Evolutionary conservation across 495 filamentous ascomycete species (phyloP).

Genomic region (Cudoniella acicularis): DNA sequence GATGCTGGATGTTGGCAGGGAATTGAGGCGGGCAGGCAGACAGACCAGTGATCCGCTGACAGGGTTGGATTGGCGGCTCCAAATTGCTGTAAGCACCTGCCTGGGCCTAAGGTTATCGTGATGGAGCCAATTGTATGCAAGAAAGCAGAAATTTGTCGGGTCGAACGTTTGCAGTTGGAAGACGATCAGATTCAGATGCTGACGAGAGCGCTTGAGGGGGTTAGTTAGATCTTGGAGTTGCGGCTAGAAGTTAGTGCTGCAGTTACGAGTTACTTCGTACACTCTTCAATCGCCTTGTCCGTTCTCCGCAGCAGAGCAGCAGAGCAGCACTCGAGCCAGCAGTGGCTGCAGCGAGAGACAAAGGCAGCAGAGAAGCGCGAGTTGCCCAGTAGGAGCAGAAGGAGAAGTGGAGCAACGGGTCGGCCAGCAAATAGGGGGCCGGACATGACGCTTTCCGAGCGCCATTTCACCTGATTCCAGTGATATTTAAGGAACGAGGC

Average conservation of each 20-base stretch:
- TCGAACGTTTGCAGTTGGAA: background rate
- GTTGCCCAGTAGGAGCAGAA: too few relatives aligned
- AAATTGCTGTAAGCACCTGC: background rate
- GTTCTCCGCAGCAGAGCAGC: too few relatives aligned
- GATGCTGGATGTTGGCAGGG: background rate
- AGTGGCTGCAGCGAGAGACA: too few relatives aligned
- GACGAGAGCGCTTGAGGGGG: background rate
- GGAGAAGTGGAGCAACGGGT: too few relatives aligned
- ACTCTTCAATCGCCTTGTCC: too few relatives aligned
- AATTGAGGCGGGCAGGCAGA: background rate
- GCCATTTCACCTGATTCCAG: too few relatives aligned
- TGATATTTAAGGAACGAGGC: too few relatives aligned
- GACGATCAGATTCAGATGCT: background rate
- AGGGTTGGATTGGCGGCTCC: background rate
- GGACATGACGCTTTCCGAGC: too few relatives aligned
- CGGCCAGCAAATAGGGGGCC: too few relatives aligned
- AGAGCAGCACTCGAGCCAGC: too few relatives aligned
- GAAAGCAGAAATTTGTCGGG: background rate
- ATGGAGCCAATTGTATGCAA: background rate
- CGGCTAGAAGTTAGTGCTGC: background rate
- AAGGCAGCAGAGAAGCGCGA: too few relatives aligned
- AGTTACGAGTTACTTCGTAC: too few relatives aligned
- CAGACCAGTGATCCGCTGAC: background rate
- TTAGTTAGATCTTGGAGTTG: background rate
- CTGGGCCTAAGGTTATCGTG: background rate